Conservation (phyloP, 129 eudicot genomes). For the Escallonia rubra region DNA sequence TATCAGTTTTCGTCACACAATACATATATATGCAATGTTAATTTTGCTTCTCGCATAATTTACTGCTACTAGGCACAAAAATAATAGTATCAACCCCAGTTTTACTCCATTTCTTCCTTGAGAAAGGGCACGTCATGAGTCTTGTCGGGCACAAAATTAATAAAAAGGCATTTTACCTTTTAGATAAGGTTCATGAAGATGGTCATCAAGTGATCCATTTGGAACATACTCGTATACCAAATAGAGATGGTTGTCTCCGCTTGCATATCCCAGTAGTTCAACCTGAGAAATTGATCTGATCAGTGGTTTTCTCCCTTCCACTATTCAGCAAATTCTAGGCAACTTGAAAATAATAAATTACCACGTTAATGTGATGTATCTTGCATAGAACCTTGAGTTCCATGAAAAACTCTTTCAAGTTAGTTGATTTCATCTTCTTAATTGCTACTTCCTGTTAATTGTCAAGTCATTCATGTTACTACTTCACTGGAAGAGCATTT, state of each 20-base stretch:
- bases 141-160: too few relatives aligned
- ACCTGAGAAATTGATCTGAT: conserved; percentile 21
- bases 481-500: neutral
- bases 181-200: conserved; percentile 34
- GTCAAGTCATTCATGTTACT: too few relatives aligned
- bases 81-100: too few relatives aligned
- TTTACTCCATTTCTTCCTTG: too few relatives aligned
- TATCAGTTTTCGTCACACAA: too few relatives aligned
- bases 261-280: conserved; percentile 39
- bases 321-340: neutral
- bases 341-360: conserved; percentile 11
- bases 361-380: conserved; percentile 45
- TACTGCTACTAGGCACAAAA: too few relatives aligned
- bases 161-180: conserved; percentile 14
- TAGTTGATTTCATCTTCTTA: conserved; percentile 38
- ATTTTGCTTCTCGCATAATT: too few relatives aligned
- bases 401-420: conserved; percentile 40
- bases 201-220: conserved; percentile 36
- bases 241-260: conserved; percentile 42
- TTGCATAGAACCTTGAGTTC: conserved; percentile 45
- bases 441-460: conserved; percentile 37
- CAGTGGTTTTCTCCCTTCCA: neutral
- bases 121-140: too few relatives aligned
- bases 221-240: conserved; percentile 33
- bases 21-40: too few relatives aligned